Conservation (phyloP, 192 early-diverging fungal species). For the Entomortierella chlamydospora region DNA sequence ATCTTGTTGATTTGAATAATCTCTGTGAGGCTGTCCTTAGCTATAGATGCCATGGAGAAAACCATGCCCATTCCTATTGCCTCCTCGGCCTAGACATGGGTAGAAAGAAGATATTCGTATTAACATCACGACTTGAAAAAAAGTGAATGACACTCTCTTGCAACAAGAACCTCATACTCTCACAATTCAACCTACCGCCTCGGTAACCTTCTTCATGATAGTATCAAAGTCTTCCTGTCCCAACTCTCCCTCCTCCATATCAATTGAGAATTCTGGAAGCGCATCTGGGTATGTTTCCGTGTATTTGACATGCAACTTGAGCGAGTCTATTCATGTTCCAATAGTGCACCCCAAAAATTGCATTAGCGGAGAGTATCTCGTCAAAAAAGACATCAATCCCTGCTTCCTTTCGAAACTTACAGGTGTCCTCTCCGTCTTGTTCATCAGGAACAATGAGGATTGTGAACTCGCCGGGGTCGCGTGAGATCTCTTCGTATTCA, state of each 20-base stretch:
- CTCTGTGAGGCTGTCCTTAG: slow-evolving; percentile 80
- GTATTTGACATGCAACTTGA: slow-evolving; percentile 71
- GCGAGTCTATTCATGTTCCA: slow-evolving; percentile 30
- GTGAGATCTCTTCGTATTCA: slow-evolving; percentile 72
- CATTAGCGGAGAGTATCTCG: too few species aligned
- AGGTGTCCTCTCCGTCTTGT: slow-evolving; percentile 66
- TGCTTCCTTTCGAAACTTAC: slow-evolving; percentile 43
- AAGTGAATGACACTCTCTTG: not conserved
- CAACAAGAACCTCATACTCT: too few species aligned
- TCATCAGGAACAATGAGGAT: slow-evolving; percentile 73
- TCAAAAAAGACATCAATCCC: too few species aligned
- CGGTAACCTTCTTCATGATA: slow-evolving; percentile 48
- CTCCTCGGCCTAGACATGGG: slow-evolving; percentile 66
- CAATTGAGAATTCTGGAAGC: slow-evolving; percentile 72
- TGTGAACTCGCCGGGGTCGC: slow-evolving; percentile 62
- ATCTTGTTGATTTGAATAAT: slow-evolving; percentile 67
- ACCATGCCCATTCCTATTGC: slow-evolving; percentile 94
- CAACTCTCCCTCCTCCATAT: slow-evolving; percentile 59
- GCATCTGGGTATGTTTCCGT: slow-evolving; percentile 81
- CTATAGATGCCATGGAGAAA: slow-evolving; percentile 80
- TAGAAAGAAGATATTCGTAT: not conserved
- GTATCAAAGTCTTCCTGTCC: slow-evolving; percentile 53
- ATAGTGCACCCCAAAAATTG: slow-evolving; percentile 5
- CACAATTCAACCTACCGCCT: slow-evolving; percentile 24
- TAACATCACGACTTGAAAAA: not conserved